These are phyloP conservation scores for Chalara sp. DNA, from an alignment of 2,329 filamentous ascomycete species.

Conservation along the genomic window DNA sequence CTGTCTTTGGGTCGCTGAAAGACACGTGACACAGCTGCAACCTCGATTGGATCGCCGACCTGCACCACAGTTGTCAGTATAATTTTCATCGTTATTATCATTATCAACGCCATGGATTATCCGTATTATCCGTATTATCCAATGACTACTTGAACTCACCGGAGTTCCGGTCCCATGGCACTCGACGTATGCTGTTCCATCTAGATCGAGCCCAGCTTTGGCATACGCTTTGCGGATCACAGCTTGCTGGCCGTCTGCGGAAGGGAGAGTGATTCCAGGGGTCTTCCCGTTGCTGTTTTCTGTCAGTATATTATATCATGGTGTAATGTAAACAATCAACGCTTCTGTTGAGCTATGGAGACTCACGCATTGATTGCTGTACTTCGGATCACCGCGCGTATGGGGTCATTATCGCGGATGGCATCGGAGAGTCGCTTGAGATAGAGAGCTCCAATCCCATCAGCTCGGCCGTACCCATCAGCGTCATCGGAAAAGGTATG, in stretches of 20 bases:
- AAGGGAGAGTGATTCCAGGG: slow-evolving; percentile 48
- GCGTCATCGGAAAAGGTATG: slow-evolving; percentile 52
- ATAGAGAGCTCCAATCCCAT: slow-evolving; percentile 51
- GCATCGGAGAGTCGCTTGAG: slow-evolving; percentile 54
- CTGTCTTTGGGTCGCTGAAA: no score
- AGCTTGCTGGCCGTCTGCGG: slow-evolving; percentile 31
- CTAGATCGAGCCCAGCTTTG: slow-evolving; percentile 2
- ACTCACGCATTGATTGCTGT: slow-evolving; percentile 41
- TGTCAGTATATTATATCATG: no score
- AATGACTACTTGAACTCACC: slow-evolving; percentile 10
- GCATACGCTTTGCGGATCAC: slow-evolving; percentile 13
- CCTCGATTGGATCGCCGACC: no score
- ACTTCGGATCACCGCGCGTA: slow-evolving; percentile 48
- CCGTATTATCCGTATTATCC: slow-evolving; percentile 19
- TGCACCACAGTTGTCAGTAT: no score
- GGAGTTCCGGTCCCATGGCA: slow-evolving; percentile 15
- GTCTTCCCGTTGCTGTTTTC: slow-evolving; percentile 49
- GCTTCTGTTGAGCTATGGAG: no score
- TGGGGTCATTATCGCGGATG: slow-evolving; percentile 49
- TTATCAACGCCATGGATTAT: background rate
- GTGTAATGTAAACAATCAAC: no score
- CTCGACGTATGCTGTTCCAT: slow-evolving; percentile 9
- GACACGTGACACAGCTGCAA: no score
- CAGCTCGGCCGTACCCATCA: slow-evolving; percentile 58
- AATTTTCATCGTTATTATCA: background rate